Evolutionary conservation across 805 yeast species (phyloP), one percentile per base, ranked within the genome.

Genomic region (Starmerella vitae): DNA sequence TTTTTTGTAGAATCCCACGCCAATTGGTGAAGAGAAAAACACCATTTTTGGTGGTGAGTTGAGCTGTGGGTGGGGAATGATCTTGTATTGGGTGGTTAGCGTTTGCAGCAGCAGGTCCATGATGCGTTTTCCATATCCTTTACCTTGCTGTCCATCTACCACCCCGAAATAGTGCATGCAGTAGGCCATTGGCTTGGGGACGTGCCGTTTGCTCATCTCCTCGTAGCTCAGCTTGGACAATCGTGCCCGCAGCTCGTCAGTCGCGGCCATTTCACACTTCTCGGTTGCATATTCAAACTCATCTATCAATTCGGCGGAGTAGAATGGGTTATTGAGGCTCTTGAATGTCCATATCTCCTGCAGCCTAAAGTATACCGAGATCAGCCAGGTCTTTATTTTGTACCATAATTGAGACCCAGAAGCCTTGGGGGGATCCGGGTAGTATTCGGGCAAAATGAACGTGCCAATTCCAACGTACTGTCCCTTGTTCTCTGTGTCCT

Each of bases 21-120:
- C 50, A 5, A 12, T 33, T 4, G 50, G 49, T 6, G 49, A 34
- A 15, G 50, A 33, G 38, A 45, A 46, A 22, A 46, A 25, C 41
- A 38, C 41, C 25, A 46, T 13, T 29, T 46, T 46, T 10, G 49
- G 45, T 5, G 49, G 49, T 6, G 45, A 45, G 20, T 25, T 29
- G n/a, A 34, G 15, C 4, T n/a, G 22, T 4, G 47, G 36, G 10
- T 47, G 45, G 15, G 33, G 39, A n/a, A 9, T n/a, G 22, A 39
- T 21, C 15, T 26, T 37, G 26, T 20, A 27, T 12, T 36, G 26
- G 13, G 17, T 21, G 14, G 32, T 28, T 25, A 45, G 22, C 22
- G 20, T 15, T 10, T n/a, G 36, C 6, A 46, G 10, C 2, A 33
- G 17, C 18, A 17, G n/a, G 20, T 41, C 40, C 42, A 46, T 26